These are phyloP conservation scores for Dunaliella primolecta DNA, from an alignment of 139 green algal genomes.

Conservation along the genomic window DNA sequence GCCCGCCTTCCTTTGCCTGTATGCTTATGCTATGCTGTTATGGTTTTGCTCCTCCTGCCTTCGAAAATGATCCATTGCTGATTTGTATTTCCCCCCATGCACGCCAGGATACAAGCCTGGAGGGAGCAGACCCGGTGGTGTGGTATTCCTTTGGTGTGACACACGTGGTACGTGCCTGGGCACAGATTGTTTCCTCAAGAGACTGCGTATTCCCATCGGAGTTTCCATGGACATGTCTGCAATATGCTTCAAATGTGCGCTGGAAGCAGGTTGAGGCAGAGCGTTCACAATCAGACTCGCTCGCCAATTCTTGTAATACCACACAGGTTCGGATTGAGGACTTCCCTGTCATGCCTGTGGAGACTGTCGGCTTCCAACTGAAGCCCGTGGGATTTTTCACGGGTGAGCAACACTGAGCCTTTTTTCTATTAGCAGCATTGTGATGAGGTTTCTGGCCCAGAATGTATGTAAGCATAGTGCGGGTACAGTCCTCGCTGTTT, in stretches of 20 bases:
- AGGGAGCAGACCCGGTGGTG: conserved; percentile 68
- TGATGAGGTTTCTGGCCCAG: not conserved
- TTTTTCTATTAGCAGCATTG: not conserved
- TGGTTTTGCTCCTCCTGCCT: no score
- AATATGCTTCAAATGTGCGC: no score
- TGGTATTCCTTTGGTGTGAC: conserved; percentile 87
- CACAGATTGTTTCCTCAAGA: no score
- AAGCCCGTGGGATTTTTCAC: conserved; percentile 70
- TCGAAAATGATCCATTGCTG: no score
- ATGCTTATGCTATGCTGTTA: no score
- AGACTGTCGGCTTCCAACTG: conserved; percentile 65
- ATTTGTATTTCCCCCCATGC: no score
- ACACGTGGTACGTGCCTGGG: conserved; percentile 65
- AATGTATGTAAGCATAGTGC: not conserved
- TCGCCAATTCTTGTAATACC: no score
- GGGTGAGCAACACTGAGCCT: not conserved
- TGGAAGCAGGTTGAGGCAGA: no score
- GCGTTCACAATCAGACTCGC: no score
- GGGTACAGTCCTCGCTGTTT: not conserved
- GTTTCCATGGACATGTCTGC: no score
- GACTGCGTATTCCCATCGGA: no score
- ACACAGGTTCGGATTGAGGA: conserved; percentile 46
- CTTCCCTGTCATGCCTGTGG: conserved; percentile 85
- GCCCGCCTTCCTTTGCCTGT: no score
- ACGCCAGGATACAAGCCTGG: conserved; percentile 33